Conservation (phyloP, 768 basidiomycete species). For the Rubroboletus satanas region DNA sequence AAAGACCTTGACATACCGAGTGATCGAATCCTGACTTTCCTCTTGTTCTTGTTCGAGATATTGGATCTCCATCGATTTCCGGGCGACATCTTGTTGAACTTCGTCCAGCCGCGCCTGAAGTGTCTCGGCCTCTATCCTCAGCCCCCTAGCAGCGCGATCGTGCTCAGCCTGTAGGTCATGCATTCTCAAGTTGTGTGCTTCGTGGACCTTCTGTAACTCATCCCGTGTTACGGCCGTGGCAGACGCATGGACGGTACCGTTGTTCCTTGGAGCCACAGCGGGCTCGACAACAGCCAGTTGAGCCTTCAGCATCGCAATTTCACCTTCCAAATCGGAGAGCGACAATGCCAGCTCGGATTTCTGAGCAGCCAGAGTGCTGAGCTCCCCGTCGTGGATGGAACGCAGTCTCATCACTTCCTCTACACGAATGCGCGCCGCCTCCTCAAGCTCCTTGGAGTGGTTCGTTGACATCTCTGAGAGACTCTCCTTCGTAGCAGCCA, state of each 20-base stretch:
- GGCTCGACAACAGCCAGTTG: conserved; percentile 45
- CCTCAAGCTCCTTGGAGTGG: conserved; percentile 72
- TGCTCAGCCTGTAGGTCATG: conserved; percentile 68
- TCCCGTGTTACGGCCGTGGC: conserved; percentile 60
- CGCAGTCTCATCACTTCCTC: conserved; percentile 67
- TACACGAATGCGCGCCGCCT: conserved; percentile 62
- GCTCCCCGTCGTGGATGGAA: conserved; percentile 56
- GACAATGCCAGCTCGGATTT: conserved; percentile 59
- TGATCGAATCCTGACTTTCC: conserved; percentile 69
- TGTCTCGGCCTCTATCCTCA: conserved; percentile 56
- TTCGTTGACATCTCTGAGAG: conserved; percentile 66
- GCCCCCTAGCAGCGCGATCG: conserved; percentile 49
- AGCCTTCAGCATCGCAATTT: conserved; percentile 63
- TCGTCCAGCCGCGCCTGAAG: conserved; percentile 48
- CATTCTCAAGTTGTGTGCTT: conserved; percentile 81
- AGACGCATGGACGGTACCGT: conserved; percentile 41
- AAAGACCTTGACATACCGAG: conserved; percentile 70
- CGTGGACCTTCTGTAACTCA: conserved; percentile 72
- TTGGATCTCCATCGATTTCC: conserved; percentile 78
- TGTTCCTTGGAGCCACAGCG: conserved; percentile 50
- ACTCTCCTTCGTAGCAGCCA: conserved; percentile 65
- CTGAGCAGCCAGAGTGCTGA: conserved; percentile 50
- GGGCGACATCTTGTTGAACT: conserved; percentile 54
- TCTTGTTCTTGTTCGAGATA: conserved; percentile 79
- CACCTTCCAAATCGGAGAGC: conserved; percentile 76